Evolutionary conservation across 441 rosid species (phyloP), one percentile per base, ranked within the genome.

Genomic region (Brassica balearica): DNA sequence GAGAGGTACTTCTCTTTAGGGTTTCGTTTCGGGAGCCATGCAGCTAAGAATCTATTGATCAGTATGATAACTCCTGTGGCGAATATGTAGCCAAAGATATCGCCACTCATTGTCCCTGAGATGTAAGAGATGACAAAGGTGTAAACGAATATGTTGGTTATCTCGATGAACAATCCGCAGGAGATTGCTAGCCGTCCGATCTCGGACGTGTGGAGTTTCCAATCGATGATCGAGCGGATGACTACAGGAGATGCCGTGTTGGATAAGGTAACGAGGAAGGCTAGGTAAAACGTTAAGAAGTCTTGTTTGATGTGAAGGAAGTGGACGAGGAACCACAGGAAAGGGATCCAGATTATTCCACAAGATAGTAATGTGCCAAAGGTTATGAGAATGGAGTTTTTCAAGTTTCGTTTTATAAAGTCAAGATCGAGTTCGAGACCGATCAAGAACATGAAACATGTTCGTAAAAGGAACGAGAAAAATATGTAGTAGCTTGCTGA

Each of bases 161-260:
- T 80, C 74, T 95, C 98, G 20, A 81, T 87, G 76, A 93, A 72
- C 23, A 95, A 64, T 56, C 96, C 85, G 15, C 91, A 71, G 5
- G 84, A 77, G 3, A 88, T 85, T 2, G 93, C 94, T 64, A 93
- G 38, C 65, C 97, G 85, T 41, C 98, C 98, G 3, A 88, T 55
- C 15, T 90, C 87, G 0, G 97, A 79, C 15, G 92, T 93, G 19
- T 85, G 88, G 8, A 89, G 87, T 83, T 90, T 95, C 66, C 90
- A 74, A 70, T 95, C 98, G 1, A 89, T 86, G 3, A 89, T 85
- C 69, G 91, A 41, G 8, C 96, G 92, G 64, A 87, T 72, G 23
- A 89, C 97, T 0, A 90, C 88, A 0, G 98, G 99, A 22, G 93
- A 87, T 62, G 96, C 92, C 11, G 97, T 73, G 84, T 88, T 91